Base-by-base conservation (phyloP, 2,329 filamentous ascomycete species). In the Macrophomina phaseolina region DNA sequence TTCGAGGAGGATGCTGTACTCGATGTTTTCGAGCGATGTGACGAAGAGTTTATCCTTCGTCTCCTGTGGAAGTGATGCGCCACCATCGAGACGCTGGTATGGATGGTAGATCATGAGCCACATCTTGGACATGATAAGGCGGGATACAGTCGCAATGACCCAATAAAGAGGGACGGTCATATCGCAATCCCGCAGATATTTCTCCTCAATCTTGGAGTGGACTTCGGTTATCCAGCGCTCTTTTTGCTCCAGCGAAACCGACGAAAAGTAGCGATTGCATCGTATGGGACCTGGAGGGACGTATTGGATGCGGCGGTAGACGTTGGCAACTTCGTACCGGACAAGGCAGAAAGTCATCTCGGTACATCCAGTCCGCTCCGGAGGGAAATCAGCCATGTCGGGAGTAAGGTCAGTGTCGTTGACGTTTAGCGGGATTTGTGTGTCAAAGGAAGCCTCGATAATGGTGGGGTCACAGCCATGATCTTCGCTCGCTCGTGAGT, bases 31-130 rank as follows among this genome's bases (percentile, higher is more conserved):
- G 32, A 94, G 84, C 2, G 90, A 89, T 0, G 89, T 90, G 30
- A 89, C 80, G 74, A 93, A 91, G 1, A 94, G 82, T 67, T 88
- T 88, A 68, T 92, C 86, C 66, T 88, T 87, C 8, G 87, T 86
- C 56, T 89, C 88, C 60, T 86, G 83, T 0, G 87, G 85, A 7
- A 91, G 81, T 32, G 82, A 83, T 8, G 82, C 77, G n/a, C 83
- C 83, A 9, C 84, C 82, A 32, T 87, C 85, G 40, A 84, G 83
- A 62, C 88, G 86, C 38, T 91, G 87, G 72, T 90, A 84, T 0
- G 91, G 91, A 71, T 94, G 89, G 72, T 94, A 91, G 2, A 92
- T 85, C 68, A 93, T 85, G 42, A 95, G 83, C 80, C 89, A 92
- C 82, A 93, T 88, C 78, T 91, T 92, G 48, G 88, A 87, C 76